Evolutionary conservation across 352 stramenopile species (phyloP).

Genomic region (Pythium phragmitis): DNA sequence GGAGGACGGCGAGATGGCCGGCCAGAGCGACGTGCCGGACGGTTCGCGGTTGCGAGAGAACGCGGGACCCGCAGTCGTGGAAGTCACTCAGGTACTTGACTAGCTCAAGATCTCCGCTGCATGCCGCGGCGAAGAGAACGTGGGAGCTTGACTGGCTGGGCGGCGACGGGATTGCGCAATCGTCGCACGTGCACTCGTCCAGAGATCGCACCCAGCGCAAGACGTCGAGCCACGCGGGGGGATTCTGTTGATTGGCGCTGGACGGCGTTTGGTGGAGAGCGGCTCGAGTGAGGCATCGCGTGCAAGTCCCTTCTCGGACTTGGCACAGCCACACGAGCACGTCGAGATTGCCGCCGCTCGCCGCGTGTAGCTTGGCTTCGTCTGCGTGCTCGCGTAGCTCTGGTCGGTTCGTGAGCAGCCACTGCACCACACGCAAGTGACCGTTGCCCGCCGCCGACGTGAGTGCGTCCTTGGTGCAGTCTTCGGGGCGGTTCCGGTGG

Average conservation of each 20-base stretch:
- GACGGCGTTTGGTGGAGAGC: neutral
- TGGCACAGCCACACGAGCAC: slow-evolving; percentile 3
- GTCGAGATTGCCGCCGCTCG: slow-evolving; percentile 6
- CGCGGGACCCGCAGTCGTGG: neutral
- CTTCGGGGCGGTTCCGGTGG: neutral
- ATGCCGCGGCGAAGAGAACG: neutral
- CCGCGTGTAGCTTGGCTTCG: neutral
- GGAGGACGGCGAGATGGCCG: neutral
- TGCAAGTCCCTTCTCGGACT: neutral
- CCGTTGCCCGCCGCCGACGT: slow-evolving; percentile 1
- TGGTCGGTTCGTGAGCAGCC: slow-evolving; percentile 4
- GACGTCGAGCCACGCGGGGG: neutral
- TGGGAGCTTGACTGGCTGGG: neutral
- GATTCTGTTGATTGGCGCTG: neutral
- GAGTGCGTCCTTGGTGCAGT: slow-evolving; percentile 5
- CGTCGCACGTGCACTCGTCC: neutral
- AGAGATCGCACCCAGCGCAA: neutral
- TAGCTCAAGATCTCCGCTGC: neutral
- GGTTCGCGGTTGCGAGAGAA: neutral
- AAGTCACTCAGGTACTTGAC: slow-evolving; percentile 4
- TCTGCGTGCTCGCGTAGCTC: neutral
- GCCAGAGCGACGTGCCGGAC: neutral
- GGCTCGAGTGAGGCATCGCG: neutral
- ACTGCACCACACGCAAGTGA: slow-evolving; percentile 21
- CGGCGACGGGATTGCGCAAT: neutral